Evolutionary conservation across 2,329 filamentous ascomycete genomes (phyloP), one percentile per base, ranked within the genome.

Genomic region (Arthrobotrys pseudoclavata): DNA sequence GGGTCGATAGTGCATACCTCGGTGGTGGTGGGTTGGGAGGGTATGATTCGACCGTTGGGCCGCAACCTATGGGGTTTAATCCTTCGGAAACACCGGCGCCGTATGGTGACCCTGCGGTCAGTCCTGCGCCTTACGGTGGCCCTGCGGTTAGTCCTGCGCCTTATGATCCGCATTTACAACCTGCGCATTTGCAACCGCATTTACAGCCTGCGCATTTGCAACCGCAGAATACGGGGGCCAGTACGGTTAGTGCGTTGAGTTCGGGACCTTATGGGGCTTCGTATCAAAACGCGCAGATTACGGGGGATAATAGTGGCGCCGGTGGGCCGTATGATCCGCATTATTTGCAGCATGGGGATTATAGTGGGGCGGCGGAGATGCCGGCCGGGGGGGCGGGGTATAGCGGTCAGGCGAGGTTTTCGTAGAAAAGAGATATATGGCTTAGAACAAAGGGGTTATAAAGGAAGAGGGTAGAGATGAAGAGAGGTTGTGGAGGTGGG

Each of bases 341-440:
- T 57, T 76, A 76, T 45, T 76, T 64, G 55, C 71, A 76, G 55
- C 71, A 76, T 60, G 63, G 68, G 40, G 71, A 76, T 10, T 76
- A 76, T 42, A 67, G 55, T 45, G 29, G 18, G 37, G 31, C 60
- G 34, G 52, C 50, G 10, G 69, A 72, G 57, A 31, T 69, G 47
- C 53, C 70, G 31, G 70, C 31, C 40, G 20, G 52, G 3, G 9
- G n/a, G 42, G 6, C 62, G 12, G 71, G 71, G 45, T 69, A 76
- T 60, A 40, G 47, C 13, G 63, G 71, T 12, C 50, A 61, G 24
- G 71, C 55, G 22, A 69, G 71, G 37, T 76, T 63, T 63, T 76
- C 71, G 34, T 76, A 57, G 12, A 22, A 52, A 12, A 22, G 47
- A 22, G 29, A 10, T 42, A 53, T 40, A 34, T 15, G 12, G 37